Evolutionary conservation across 768 basidiomycete genomes (phyloP).

Genomic region (Tulasnella sp.): DNA sequence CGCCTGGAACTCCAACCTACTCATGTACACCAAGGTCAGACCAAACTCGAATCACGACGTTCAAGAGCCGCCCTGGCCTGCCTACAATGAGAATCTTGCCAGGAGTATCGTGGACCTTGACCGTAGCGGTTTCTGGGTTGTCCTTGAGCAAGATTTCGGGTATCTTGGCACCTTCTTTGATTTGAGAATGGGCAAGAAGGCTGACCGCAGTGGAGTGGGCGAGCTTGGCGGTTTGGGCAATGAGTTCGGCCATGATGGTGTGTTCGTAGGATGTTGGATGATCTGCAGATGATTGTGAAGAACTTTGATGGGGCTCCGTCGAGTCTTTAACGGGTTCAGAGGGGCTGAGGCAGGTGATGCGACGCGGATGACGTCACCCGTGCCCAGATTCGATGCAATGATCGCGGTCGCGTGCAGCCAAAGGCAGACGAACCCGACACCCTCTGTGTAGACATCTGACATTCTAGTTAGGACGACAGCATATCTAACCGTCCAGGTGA

Average conservation of each 20-base stretch:
- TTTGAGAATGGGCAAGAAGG: slow-evolving; percentile 41
- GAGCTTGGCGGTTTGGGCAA: not conserved
- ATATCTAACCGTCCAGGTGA: too few species aligned
- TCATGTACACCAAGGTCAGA: not conserved
- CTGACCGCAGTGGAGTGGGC: slow-evolving; percentile 33
- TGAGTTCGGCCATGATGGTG: not conserved
- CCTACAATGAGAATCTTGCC: slow-evolving; percentile 60
- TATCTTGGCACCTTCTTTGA: slow-evolving; percentile 55
- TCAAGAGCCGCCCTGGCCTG: slow-evolving; percentile 12
- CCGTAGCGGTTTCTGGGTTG: not conserved
- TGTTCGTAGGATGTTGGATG: not conserved
- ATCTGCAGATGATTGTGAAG: not conserved
- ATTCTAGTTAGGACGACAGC: too few species aligned
- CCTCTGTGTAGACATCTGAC: not conserved
- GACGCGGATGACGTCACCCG: not conserved
- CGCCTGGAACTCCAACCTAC: slow-evolving; percentile 68
- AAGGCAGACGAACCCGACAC: not conserved
- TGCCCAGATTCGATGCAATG: not conserved
- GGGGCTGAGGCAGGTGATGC: not conserved
- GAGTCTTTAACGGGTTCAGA: not conserved
- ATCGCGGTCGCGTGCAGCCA: not conserved
- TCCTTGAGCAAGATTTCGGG: slow-evolving; percentile 26
- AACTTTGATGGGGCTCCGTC: not conserved
- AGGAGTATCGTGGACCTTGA: slow-evolving; percentile 37
- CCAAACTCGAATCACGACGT: not conserved